Percentiles rank a stretch among this genome's conserved stretches.
These are phyloP conservation scores for Ustilago trichophora DNA, from an alignment of 1,284 basidiomycete species.

Conservation along the genomic window DNA sequence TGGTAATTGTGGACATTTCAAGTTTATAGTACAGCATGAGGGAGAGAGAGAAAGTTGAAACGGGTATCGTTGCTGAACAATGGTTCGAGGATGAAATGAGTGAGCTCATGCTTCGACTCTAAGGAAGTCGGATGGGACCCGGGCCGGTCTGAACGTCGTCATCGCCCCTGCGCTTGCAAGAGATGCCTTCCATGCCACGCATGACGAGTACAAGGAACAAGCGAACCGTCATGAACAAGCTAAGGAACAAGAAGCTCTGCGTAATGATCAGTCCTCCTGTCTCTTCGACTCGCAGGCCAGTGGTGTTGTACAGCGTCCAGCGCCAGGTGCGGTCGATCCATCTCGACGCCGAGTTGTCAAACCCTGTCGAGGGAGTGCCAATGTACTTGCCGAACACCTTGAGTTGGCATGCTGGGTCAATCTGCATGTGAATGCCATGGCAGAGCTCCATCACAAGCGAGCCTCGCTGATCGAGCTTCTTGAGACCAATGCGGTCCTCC, in stretches of 20 bases:
- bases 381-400: slow-evolving; percentile 60
- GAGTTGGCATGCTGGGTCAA: slow-evolving; percentile 58
- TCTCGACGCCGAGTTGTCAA: slow-evolving; percentile 16
- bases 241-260: slow-evolving; percentile 18
- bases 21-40: too few species aligned
- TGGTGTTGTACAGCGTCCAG: slow-evolving; percentile 40
- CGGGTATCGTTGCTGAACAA: too few species aligned
- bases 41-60: too few species aligned
- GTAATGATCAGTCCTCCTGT: slow-evolving; percentile 29
- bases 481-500: slow-evolving; percentile 88
- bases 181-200: slow-evolving; percentile 3
- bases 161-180: slow-evolving; percentile 4
- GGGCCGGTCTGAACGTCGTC: slow-evolving; percentile 9
- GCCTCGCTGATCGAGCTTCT: slow-evolving; percentile 76
- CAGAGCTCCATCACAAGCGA: slow-evolving; percentile 64
- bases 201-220: slow-evolving; percentile 7
- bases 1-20: too few species aligned
- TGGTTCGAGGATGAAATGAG: not conserved
- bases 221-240: slow-evolving; percentile 19
- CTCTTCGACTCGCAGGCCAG: slow-evolving; percentile 39
- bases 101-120: not conserved
- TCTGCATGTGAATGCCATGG: slow-evolving; percentile 61
- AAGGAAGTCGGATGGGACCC: slow-evolving; percentile 27
- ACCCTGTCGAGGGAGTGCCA: slow-evolving; percentile 39
- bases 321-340: slow-evolving; percentile 37